phyloP scores from a whole-genome alignment of 202 grass and related monocot species.

The Zoysia matrella region DNA sequence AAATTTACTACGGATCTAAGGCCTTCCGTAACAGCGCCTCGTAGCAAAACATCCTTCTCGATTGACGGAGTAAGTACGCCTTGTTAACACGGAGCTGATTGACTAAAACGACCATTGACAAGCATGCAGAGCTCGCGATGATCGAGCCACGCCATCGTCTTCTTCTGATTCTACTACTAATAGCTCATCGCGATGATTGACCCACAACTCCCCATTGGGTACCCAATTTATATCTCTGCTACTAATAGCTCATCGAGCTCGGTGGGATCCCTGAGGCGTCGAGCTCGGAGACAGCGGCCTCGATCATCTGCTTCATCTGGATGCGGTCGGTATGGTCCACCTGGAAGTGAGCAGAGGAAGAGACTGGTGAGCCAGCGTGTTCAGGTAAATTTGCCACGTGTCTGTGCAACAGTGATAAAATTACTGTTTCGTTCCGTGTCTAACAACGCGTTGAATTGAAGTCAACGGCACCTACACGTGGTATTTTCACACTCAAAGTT shows the following conservation, averaged over 20 bases:
- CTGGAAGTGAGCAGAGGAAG: slow-evolving; percentile 28
- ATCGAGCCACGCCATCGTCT: too few relatives aligned
- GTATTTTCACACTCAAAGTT: neutral
- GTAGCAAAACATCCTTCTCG: too few relatives aligned
- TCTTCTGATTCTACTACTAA: too few relatives aligned
- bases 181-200: too few relatives aligned
- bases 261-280: slow-evolving; percentile 15
- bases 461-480: neutral
- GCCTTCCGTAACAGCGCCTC: too few relatives aligned
- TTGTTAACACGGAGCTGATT: too few relatives aligned
- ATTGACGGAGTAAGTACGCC: too few relatives aligned
- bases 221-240: too few relatives aligned
- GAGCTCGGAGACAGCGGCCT: slow-evolving; percentile 32
- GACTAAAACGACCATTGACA: too few relatives aligned
- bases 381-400: neutral
- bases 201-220: too few relatives aligned
- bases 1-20: too few relatives aligned
- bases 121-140: too few relatives aligned
- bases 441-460: neutral
- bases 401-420: neutral
- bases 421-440: neutral
- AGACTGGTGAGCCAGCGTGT: neutral
- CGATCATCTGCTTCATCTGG: slow-evolving; percentile 48
- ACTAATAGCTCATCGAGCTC: slow-evolving; percentile 59
- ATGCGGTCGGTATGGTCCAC: slow-evolving; percentile 43